A percentile compares a stretch with the other conserved stretches of the same genome.
Conservation (phyloP, 202 grass and related monocot genomes). For the Zizania palustris region DNA sequence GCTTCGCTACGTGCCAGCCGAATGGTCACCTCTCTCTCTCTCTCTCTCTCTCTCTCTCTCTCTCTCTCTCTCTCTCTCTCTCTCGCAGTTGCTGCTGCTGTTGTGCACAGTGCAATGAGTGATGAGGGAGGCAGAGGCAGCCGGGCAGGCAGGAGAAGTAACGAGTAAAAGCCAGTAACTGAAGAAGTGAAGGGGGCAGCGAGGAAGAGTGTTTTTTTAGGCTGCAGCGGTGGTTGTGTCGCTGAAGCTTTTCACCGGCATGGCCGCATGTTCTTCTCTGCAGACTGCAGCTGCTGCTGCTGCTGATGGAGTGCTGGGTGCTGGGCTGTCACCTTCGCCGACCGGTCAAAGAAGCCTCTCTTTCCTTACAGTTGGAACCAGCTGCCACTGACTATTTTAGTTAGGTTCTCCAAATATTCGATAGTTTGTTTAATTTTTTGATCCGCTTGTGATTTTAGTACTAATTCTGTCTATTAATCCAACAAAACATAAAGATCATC, state of each 20-base stretch:
- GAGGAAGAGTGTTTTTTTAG: no score
- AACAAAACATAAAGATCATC: no score
- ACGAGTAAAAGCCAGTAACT: background rate
- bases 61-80: background rate
- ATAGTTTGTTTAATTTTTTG: no score
- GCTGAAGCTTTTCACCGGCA: conserved; percentile 37
- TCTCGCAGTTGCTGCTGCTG: background rate
- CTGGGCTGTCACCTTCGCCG: conserved; percentile 27
- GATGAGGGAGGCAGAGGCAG: background rate
- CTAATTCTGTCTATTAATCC: no score
- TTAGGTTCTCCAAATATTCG: no score
- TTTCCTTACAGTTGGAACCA: conserved; percentile 41
- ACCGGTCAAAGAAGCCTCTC: conserved; percentile 44
- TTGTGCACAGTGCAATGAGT: background rate
- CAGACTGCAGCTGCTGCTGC: background rate
- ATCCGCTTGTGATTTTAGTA: no score
- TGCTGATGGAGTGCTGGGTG: background rate
- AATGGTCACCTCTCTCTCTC: conserved; percentile 3
- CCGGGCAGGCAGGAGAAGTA: background rate
- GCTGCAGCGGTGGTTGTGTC: background rate
- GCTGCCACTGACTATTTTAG: conserved; percentile 48
- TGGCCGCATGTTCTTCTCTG: conserved; percentile 35
- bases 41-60: background rate
- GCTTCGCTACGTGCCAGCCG: conserved; percentile 31
- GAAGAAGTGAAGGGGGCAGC: background rate